phyloP scores from a whole-genome alignment of 768 basidiomycete species.

The Termitomyces heimii region DNA sequence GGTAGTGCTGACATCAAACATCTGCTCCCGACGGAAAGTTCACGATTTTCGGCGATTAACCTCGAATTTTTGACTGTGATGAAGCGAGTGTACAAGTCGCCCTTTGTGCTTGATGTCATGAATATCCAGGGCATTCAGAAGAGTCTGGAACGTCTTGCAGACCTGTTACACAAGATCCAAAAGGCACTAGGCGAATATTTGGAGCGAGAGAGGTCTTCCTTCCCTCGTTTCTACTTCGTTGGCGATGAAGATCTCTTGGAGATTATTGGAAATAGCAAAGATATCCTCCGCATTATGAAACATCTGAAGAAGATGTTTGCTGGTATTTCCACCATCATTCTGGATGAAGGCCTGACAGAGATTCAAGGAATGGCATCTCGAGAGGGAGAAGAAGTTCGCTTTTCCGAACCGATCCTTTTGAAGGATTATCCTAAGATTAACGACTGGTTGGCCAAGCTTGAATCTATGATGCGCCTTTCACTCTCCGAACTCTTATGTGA shows the following conservation, averaged over 20 bases:
- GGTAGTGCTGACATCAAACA: conserved; percentile 99
- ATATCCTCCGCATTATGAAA: conserved; percentile 96
- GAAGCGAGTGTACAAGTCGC: conserved; percentile 99
- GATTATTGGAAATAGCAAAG: conserved; percentile 99
- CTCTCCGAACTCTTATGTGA: conserved; percentile 78
- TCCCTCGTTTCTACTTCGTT: conserved; percentile 99
- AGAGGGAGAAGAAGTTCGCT: conserved; percentile 91
- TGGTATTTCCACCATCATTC: conserved; percentile 82
- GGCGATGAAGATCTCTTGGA: conserved; percentile 98
- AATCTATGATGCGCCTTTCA: conserved; percentile 88
- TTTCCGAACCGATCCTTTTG: conserved; percentile 76
- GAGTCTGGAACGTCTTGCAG: conserved; percentile 92
- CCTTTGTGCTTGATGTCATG: conserved; percentile 94
- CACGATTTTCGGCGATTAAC: conserved; percentile 99
- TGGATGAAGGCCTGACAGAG: conserved; percentile 83
- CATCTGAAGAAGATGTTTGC: conserved; percentile 99
- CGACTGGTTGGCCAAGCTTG: conserved; percentile 93
- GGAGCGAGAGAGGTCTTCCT: conserved; percentile 93
- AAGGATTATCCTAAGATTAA: conserved; percentile 98
- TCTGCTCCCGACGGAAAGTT: conserved; percentile 91
- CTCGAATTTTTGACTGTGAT: conserved; percentile 96
- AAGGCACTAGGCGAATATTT: conserved; percentile 99
- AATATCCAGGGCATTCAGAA: conserved; percentile 96
- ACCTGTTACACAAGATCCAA: conserved; percentile 96
- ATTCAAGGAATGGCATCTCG: conserved; percentile 93